Base-by-base conservation (phyloP, 2,329 filamentous ascomycete species). In the Trichoderma arundinaceum region DNA sequence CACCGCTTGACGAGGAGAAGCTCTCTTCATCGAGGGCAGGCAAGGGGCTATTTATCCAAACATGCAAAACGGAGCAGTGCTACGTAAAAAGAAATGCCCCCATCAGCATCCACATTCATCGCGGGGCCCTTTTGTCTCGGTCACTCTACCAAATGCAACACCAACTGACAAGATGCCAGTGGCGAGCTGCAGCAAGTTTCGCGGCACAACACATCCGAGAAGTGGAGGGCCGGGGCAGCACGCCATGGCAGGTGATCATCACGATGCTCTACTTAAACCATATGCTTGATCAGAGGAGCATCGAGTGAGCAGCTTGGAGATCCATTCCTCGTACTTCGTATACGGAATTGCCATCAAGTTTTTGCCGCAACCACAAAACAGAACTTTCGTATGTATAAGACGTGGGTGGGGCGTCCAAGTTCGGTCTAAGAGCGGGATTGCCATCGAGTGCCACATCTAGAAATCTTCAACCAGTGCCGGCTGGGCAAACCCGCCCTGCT, bases 351-450 rank as follows among this genome's bases (percentile, higher is more conserved):
- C 22, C 22, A 28, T 28, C 22, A 28, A 28, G 22, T 28, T 28
- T 28, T 28, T 28, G 22, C 4, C 22, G 4, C 22, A 28, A 28
- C 22, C 22, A 28, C 22, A 4, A 28, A 28, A 4, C 2, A 28
- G 22, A 28, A 28, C 22, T n/a, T 7, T 60, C 44, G 57, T 60
- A 22, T 60, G 57, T 60, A 22, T 60, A 48, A 53, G 46, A 19
- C 33, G 17, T 7, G 10, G 4, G 58, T 41, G 58, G 58, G 35
- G 22, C 33, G 46, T 41, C 39, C 12, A 22, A 33, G 12, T 7
- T 61, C 64, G 56, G 64, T 17, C 56, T 41, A 60, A 49, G 39
- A 61, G 57, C 64, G 64, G 64, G 46, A 60, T 41, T 66, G 51
- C 56, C 56, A 54, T 66, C 48, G 49, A 38, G 56, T 35, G 64